Base-by-base conservation (phyloP, 2,329 filamentous ascomycete species). In the Podosphaera fusca region DNA sequence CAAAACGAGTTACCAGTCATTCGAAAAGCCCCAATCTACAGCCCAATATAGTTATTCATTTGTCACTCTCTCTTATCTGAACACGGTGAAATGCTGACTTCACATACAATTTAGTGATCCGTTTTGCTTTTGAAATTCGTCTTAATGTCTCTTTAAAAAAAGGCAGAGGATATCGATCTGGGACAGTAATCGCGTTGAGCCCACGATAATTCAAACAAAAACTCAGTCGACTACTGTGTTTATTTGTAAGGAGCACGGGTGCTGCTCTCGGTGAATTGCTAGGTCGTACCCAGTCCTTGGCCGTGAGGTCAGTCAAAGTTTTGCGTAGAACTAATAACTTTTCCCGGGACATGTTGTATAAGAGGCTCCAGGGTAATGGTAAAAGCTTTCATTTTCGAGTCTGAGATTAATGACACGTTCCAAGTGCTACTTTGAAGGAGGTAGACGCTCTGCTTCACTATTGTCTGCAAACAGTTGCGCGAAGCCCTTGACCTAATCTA, bases 141-240 rank as follows among this genome's bases (percentile, higher is more conserved):
- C 21, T 21, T 21, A 21, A 21, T 21, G 21, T 21, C 21, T 21
- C 21, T 21, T 46, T 36, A 31, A 53, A 36, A 34, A 58, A 31
- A 35, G 52, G 57, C 6, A 56, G 30, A 1, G 52, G 52, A 33
- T 58, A 55, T 10, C 42, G 42, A 35, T 58, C 46, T 29, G 47
- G 55, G 14, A 55, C 51, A 4, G 53, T 58, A 33, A 58, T 51
- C 1, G 38, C 34, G 36, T 58, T 58, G 2, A 58, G 53, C 8
- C 31, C 53, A 14, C 53, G 4, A 38, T 58, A 56, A 40, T 55
- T 46, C 4, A 56, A 1, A 40, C 55, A 57, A 30, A 57, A 52
- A 21, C 55, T 5, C 5, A 52, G 55, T 6, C 55, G 45, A 9
- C 55, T 46, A 52, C 40, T 46, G 10, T 6, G 29, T 33, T 57